A percentile compares a stretch with the other conserved stretches of the same genome.
Conservation (phyloP, 2,329 filamentous ascomycete species). For the Colletotrichum tofieldiae region DNA sequence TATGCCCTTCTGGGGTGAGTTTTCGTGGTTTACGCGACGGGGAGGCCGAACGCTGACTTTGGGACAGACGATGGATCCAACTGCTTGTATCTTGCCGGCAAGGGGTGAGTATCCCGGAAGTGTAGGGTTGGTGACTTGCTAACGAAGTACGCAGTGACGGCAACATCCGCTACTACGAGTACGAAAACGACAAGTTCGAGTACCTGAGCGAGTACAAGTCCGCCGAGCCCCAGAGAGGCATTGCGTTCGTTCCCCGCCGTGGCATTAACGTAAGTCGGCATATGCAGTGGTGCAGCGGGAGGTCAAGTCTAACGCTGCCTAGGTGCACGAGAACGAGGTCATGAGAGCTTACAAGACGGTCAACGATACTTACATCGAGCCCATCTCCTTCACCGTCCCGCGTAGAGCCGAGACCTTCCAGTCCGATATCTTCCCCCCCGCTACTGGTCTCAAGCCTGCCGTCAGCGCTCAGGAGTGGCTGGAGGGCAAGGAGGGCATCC, state of each 20-base stretch:
- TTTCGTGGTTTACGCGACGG: neutral
- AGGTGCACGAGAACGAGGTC: constrained; percentile 95
- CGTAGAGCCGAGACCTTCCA: constrained; percentile 95
- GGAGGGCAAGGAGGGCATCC: constrained; percentile 84
- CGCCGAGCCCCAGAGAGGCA: constrained; percentile 91
- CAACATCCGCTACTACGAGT: constrained; percentile 99
- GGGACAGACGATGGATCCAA: constrained; percentile 86
- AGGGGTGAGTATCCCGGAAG: constrained; percentile 78
- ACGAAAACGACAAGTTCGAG: constrained; percentile 98
- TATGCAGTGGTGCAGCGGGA: neutral
- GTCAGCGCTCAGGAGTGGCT: constrained; percentile 89
- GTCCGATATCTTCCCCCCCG: constrained; percentile 95
- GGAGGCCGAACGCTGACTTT: constrained; percentile 44
- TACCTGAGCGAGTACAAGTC: constrained; percentile 98
- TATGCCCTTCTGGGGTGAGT: constrained; percentile 96
- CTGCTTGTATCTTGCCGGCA: constrained; percentile 95
- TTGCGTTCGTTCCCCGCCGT: constrained; percentile 95
- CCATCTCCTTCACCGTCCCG: constrained; percentile 97
- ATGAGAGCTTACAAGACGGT: constrained; percentile 98
- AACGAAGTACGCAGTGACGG: constrained; percentile 80
- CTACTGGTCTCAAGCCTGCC: constrained; percentile 84
- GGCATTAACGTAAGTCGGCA: constrained; percentile 82
- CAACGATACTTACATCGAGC: constrained; percentile 94
- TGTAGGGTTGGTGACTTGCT: constrained; percentile 29
- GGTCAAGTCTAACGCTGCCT: constrained; percentile 45